Conservation (phyloP, 257 asterid genomes). For the Salvia hispanica region DNA sequence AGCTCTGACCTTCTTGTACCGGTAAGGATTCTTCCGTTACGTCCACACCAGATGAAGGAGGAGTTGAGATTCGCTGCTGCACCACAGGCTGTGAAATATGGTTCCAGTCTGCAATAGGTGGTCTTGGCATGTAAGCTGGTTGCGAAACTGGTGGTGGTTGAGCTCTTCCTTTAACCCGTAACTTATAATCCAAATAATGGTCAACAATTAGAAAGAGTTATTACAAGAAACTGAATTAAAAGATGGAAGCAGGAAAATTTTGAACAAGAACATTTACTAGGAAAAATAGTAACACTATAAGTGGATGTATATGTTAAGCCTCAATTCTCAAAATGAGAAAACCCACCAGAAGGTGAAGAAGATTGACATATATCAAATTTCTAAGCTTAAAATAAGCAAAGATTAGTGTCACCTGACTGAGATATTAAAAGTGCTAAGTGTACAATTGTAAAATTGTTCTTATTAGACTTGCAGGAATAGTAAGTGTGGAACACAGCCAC, state of each 20-base stretch:
- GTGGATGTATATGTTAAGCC: background rate
- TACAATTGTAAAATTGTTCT: background rate
- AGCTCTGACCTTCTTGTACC: slow-evolving; percentile 54
- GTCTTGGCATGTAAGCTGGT: slow-evolving; percentile 52
- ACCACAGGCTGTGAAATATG: slow-evolving; percentile 47
- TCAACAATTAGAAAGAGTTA: slow-evolving; percentile 2
- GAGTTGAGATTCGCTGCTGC: slow-evolving; percentile 43
- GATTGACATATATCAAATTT: background rate
- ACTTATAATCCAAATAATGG: slow-evolving; percentile 25
- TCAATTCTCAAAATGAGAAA: background rate
- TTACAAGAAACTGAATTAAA: slow-evolving; percentile 9
- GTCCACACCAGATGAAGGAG: slow-evolving; percentile 43
- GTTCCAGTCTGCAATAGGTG: slow-evolving; percentile 50
- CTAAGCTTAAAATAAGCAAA: slow-evolving; percentile 7
- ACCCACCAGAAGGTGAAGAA: slow-evolving; percentile 7
- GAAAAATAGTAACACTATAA: background rate
- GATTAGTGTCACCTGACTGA: background rate
- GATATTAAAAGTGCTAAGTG: background rate
- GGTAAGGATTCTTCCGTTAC: slow-evolving; percentile 46
- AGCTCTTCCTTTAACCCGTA: slow-evolving; percentile 64
- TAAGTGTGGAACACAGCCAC: background rate
- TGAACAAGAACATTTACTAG: slow-evolving; percentile 4
- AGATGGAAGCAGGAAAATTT: slow-evolving; percentile 7
- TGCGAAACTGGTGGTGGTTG: slow-evolving; percentile 43
- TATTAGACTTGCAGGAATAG: slow-evolving; percentile 1